Conservation (phyloP, 2,329 filamentous ascomycete species). For the Clarireedia homoeocarpa region DNA sequence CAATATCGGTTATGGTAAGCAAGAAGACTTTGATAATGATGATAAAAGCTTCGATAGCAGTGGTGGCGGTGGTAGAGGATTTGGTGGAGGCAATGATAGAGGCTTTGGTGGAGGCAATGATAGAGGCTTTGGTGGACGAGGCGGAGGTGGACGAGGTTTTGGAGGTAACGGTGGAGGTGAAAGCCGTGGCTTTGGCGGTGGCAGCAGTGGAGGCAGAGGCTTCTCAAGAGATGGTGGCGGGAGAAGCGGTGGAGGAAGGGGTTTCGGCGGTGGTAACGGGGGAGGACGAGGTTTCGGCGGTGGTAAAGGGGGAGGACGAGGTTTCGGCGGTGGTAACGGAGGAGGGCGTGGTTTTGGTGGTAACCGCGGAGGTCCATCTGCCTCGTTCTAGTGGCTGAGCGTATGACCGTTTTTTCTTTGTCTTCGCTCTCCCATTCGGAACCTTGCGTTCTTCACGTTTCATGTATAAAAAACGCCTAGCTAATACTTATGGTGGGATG, state of each 20-base stretch:
- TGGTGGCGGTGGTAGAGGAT: slow-evolving; percentile 3
- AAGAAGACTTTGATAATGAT: slow-evolving; percentile 4
- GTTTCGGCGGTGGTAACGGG: background rate
- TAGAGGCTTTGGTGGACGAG: slow-evolving; percentile 11
- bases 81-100: slow-evolving; percentile 5
- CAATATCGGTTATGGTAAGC: slow-evolving; percentile 11
- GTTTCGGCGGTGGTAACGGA: background rate
- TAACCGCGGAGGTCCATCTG: background rate
- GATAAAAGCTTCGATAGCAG: slow-evolving; percentile 2
- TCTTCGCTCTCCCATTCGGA: no score
- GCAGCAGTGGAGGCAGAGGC: slow-evolving; percentile 2
- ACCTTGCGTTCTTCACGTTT: no score
- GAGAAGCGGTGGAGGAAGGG: background rate
- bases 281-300: slow-evolving; percentile 5
- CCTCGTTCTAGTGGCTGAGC: no score
- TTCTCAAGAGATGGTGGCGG: slow-evolving; percentile 3
- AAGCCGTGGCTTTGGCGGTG: slow-evolving; percentile 5
- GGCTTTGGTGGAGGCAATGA: slow-evolving; percentile 5
- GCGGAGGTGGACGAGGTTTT: slow-evolving; percentile 6
- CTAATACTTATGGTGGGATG: no score
- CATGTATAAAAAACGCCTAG: no score
- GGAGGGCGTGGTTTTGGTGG: slow-evolving; percentile 3
- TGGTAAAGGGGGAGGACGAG: slow-evolving; percentile 6
- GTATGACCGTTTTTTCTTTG: no score
- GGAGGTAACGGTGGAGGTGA: slow-evolving; percentile 3